Percentiles rank a stretch among this genome's conserved stretches.
phyloP scores from a whole-genome alignment of 352 stramenopile species.

The Thraustotheca clavata region DNA sequence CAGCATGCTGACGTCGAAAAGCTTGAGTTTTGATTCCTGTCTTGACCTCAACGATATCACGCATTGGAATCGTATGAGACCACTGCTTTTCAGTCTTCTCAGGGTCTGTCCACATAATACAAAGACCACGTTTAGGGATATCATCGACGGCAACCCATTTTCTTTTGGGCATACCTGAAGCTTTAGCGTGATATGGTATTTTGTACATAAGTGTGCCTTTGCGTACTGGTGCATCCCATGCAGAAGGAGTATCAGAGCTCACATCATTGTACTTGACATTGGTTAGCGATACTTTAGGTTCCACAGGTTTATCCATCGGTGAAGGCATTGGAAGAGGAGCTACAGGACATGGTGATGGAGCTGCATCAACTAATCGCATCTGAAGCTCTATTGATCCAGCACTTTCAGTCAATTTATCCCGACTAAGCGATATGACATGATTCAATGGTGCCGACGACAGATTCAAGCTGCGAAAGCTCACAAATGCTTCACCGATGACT shows the following conservation, averaged over 20 bases:
- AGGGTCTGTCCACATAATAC: slow-evolving; percentile 69
- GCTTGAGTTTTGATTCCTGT: slow-evolving; percentile 34
- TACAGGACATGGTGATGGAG: slow-evolving; percentile 21
- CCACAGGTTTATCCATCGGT: slow-evolving; percentile 6
- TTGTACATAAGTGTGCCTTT: slow-evolving; percentile 70
- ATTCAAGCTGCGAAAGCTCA: slow-evolving; percentile 22
- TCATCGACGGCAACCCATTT: slow-evolving; percentile 55
- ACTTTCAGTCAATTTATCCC: neutral
- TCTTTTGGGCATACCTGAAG: slow-evolving; percentile 27
- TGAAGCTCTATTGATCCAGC: slow-evolving; percentile 58
- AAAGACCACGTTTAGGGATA: slow-evolving; percentile 24
- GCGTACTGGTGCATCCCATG: slow-evolving; percentile 27
- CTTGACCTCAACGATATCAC: slow-evolving; percentile 22
- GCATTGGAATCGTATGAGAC: neutral
- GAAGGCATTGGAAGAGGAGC: slow-evolving; percentile 28
- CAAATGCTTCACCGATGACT: slow-evolving; percentile 44
- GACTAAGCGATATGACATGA: neutral
- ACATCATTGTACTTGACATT: slow-evolving; percentile 20
- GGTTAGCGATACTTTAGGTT: slow-evolving; percentile 10
- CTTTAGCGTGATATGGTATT: slow-evolving; percentile 57
- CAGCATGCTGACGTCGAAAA: slow-evolving; percentile 35
- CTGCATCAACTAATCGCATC: slow-evolving; percentile 45
- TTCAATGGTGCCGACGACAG: neutral
- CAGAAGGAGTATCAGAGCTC: neutral
- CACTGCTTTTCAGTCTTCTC: slow-evolving; percentile 30